Evolutionary conservation across 2,329 filamentous ascomycete species (phyloP), one percentile per base, ranked within the genome.

Genomic region (Ceratocystis diversiconidia): DNA sequence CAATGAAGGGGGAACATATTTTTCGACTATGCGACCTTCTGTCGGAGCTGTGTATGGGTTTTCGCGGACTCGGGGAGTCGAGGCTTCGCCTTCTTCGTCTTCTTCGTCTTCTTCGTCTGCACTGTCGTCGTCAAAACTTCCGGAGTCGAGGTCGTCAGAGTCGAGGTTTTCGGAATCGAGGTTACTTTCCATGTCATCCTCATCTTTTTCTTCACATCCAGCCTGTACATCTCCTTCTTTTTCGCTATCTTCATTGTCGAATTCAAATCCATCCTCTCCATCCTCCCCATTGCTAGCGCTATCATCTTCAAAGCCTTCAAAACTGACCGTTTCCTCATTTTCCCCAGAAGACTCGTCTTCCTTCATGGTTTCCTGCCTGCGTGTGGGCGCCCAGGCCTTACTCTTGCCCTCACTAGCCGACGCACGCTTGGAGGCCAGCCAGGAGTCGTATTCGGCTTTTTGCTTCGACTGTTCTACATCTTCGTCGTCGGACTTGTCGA

Each of bases 1-100:
- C 64, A 94, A 77, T 0, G 92, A 95, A 2, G 92, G 94, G 1
- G 94, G 92, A 2, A 96, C 81, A 71, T 99, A 99, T 81, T 95
- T 96, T 5, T 79, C 78, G 19, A 78, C 73, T 50, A 77, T 73
- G 17, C 73, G 71, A 22, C 76, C 77, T 1, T 75, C 74, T 1
- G 77, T 73, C 3, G 92, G 92, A 2, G 92, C 88, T 62, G 92
- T 79, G 70, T 96, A 97, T 3, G 92, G 92, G 70, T 97, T 96
- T 74, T 97, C 92, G 68, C 85, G 82, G 28, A 61, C 30, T 66
- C 80, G 74, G 19, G 64, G 63, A 1, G n/a, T 7, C 12, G 68
- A 63, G 3, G 68, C 69, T 6, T 73, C 73, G 2, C 76, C 76
- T 2, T 76, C 75, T 6, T 74, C 75, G n/a, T 70, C 69, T 2